Percentiles rank a stretch among this genome's conserved stretches.
Evolutionary conservation across 768 basidiomycete genomes (phyloP).

Genomic region (Kwoniella europaea): DNA sequence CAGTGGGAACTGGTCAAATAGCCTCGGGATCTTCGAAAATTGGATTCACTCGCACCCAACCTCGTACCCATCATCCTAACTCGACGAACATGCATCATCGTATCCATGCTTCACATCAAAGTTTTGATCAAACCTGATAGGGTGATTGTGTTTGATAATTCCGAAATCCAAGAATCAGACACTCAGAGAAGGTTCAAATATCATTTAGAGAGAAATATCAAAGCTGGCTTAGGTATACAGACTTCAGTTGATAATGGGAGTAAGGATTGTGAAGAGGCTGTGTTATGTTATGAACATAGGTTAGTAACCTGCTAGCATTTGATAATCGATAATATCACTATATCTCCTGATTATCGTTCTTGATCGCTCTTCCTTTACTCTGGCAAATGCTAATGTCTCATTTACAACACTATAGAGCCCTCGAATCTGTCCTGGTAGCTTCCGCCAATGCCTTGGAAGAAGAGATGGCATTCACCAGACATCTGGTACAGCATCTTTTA

Average conservation of each 20-base stretch:
- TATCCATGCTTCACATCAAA: slow-evolving; percentile 93
- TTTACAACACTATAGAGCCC: slow-evolving; percentile 65
- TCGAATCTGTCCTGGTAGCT: slow-evolving; percentile 90
- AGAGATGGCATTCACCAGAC: slow-evolving; percentile 90
- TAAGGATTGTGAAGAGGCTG: slow-evolving; percentile 36
- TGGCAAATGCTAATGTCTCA: background rate
- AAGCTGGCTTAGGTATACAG: slow-evolving; percentile 35
- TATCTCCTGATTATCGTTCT: background rate
- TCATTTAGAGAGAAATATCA: slow-evolving; percentile 51
- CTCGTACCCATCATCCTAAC: slow-evolving; percentile 92
- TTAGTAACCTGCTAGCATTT: slow-evolving; percentile 19
- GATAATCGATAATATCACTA: too few species aligned
- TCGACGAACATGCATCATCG: slow-evolving; percentile 83
- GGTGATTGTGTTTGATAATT: slow-evolving; percentile 89
- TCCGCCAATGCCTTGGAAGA: slow-evolving; percentile 91
- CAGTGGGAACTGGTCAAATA: slow-evolving; percentile 50
- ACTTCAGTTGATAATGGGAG: slow-evolving; percentile 13
- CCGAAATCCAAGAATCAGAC: slow-evolving; percentile 53
- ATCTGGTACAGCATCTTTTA: slow-evolving; percentile 83
- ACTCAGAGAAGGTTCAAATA: slow-evolving; percentile 47
- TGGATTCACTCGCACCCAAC: slow-evolving; percentile 92
- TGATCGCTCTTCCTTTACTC: background rate
- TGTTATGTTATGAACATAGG: slow-evolving; percentile 55
- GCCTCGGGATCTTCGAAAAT: slow-evolving; percentile 95
- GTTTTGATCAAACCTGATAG: slow-evolving; percentile 92